Base-by-base conservation (phyloP, 768 basidiomycete species). In the Leccinum subgranulosum region DNA sequence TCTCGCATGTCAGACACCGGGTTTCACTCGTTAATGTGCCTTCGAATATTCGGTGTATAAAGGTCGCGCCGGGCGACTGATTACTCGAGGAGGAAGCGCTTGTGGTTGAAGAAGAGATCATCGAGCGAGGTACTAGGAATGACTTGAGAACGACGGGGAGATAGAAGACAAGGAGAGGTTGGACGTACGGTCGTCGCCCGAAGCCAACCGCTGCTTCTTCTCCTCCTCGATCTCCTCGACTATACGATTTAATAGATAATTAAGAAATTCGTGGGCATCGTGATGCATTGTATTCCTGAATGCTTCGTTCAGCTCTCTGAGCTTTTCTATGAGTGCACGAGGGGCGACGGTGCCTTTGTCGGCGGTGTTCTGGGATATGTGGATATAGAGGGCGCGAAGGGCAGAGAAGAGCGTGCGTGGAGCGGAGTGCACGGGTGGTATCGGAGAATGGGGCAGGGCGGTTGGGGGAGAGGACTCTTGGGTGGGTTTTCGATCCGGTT, bases 221-320 rank as follows among this genome's bases (percentile, higher is more conserved):
- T 88, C 87, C 59, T 84, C 82, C 67, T 94, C 91, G 62, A 96
- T 83, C 69, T 98, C 94, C 73, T 98, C 96, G 34, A 94, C 88
- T 50, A 99, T 87, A 70, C 81, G 86, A 73, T 99, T 99, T 54
- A 99, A 76, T 27, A 98, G 76, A 74, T 89, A 98, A 70, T 95
- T 97, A 43, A 98, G 79, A 73, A 99, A 98, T 74, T 99, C 97
- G 74, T 98, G 97, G 3, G 97, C 97, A 71, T 99, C 97, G 70
- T 99, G 97, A 70, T 99, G 97, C 83, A 90, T 89, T 15, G 90
- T 88, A 36, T 87, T 87, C 49, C 93, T 82, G 68, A 98, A 99
- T 48, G 88, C 79, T 66, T 94, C 92, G 73, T 98, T 98, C 66
- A 92, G 80, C 67, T 94, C 86, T 74, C 92, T 92, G 65, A 98